Evolutionary conservation across 495 filamentous ascomycete genomes (phyloP).

Genomic region (Patellaria atrata): DNA sequence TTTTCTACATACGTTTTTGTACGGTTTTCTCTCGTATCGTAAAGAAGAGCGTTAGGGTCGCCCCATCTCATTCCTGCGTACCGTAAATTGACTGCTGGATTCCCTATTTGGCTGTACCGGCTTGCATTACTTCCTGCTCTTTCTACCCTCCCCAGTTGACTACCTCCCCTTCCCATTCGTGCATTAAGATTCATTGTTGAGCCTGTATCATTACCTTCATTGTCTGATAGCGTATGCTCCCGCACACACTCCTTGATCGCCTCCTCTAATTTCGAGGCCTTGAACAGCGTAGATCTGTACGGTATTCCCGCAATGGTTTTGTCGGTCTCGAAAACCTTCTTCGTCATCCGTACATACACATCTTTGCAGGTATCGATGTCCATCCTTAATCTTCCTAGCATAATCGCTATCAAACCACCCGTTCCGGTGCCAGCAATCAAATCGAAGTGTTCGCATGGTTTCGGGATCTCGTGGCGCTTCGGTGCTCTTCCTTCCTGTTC

Average conservation of each 20-base stretch:
- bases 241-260: slow-evolving; percentile 81
- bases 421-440: slow-evolving; percentile 90
- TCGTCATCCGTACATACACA: slow-evolving; percentile 86
- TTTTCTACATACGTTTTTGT: slow-evolving; percentile 69
- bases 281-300: slow-evolving; percentile 85
- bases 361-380: slow-evolving; percentile 94
- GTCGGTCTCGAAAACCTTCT: slow-evolving; percentile 90
- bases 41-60: slow-evolving; percentile 52
- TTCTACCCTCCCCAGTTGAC: no score
- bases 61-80: slow-evolving; percentile 36
- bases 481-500: slow-evolving; percentile 73
- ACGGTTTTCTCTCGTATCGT: slow-evolving; percentile 69
- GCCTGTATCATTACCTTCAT: slow-evolving; percentile 52
- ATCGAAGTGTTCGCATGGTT: slow-evolving; percentile 97
- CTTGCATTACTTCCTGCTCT: slow-evolving; percentile 42
- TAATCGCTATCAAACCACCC: slow-evolving; percentile 87
- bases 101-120: slow-evolving; percentile 35
- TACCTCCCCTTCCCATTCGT: slow-evolving; percentile 16
- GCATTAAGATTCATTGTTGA: slow-evolving; percentile 9
- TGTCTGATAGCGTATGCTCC: slow-evolving; percentile 67
- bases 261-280: slow-evolving; percentile 87
- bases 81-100: slow-evolving; percentile 18
- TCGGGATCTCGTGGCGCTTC: slow-evolving; percentile 75
- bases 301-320: slow-evolving; percentile 94
- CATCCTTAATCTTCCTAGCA: slow-evolving; percentile 83